Conservation (phyloP, 495 filamentous ascomycete genomes). For the Mytilinidion resinicola region DNA sequence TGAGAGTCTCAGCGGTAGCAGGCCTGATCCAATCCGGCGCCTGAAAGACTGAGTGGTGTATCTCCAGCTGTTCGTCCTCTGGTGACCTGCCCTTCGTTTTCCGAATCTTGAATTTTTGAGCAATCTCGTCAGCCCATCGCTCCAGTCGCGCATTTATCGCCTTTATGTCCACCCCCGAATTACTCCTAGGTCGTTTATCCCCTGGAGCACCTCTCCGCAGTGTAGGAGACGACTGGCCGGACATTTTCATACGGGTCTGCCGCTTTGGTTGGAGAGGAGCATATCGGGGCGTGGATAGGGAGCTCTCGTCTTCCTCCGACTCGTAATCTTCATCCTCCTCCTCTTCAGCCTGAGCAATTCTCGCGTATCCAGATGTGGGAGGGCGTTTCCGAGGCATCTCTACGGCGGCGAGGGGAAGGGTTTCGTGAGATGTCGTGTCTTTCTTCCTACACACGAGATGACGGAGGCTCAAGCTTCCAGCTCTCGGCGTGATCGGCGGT, state of each 20-base stretch:
- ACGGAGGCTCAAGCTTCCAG: not conserved
- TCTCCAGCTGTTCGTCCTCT: slow-evolving; percentile 86
- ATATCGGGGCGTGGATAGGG: slow-evolving; percentile 62
- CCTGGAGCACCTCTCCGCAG: slow-evolving; percentile 42
- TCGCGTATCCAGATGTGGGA: slow-evolving; percentile 83
- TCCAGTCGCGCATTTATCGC: slow-evolving; percentile 96
- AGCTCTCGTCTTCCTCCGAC: slow-evolving; percentile 43
- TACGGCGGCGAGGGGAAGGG: not conserved
- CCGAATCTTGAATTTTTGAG: slow-evolving; percentile 87
- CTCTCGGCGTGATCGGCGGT: no score
- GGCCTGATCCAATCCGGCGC: slow-evolving; percentile 78
- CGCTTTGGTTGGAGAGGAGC: slow-evolving; percentile 60
- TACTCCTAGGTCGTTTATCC: slow-evolving; percentile 56
- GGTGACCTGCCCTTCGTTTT: slow-evolving; percentile 66
- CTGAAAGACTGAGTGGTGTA: slow-evolving; percentile 95
- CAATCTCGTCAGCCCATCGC: slow-evolving; percentile 96
- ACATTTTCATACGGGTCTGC: slow-evolving; percentile 51
- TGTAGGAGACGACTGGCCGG: slow-evolving; percentile 37
- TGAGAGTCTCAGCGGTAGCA: slow-evolving; percentile 64
- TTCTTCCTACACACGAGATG: not conserved
- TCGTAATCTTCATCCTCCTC: slow-evolving; percentile 65
- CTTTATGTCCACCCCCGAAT: slow-evolving; percentile 93
- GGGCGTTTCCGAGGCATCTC: slow-evolving; percentile 51
- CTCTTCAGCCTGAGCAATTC: slow-evolving; percentile 85
- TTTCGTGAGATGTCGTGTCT: no score